These are phyloP conservation scores for Mucor mucedo DNA, from an alignment of 371 early-diverging fungal species.

Conservation along the genomic window DNA sequence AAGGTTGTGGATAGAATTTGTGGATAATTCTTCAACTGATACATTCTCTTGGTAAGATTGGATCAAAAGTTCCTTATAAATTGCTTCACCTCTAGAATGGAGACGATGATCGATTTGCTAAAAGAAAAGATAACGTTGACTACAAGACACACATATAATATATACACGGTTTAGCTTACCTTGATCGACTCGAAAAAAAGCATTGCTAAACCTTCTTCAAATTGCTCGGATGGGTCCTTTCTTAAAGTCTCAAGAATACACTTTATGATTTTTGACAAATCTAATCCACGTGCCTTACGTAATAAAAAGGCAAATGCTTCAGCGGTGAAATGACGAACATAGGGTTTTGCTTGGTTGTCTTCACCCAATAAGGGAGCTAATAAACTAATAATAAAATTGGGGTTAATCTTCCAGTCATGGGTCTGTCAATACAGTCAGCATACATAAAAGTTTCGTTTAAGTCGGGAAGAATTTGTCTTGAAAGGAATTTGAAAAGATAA, in stretches of 20 bases:
- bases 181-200: conserved; percentile 83
- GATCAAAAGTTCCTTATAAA: conserved; percentile 54
- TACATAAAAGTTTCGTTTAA: conserved; percentile 74
- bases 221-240: conserved; percentile 54
- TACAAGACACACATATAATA: not conserved
- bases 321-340: conserved; percentile 88
- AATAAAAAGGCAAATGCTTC: conserved; percentile 91
- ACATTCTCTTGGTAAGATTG: conserved; percentile 47
- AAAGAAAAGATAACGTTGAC: not conserved
- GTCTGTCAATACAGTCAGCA: conserved; percentile 3
- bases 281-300: conserved; percentile 71
- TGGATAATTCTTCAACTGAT: conserved; percentile 23
- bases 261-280: conserved; percentile 58
- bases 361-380: conserved; percentile 59
- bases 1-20: conserved; percentile 30
- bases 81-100: conserved; percentile 59
- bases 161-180: conserved; percentile 36
- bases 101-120: conserved; percentile 63
- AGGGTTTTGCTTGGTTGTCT: conserved; percentile 66
- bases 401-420: not conserved
- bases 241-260: conserved; percentile 65
- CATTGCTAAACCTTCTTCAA: conserved; percentile 77
- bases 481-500: conserved; percentile 88
- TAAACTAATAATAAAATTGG: not conserved
- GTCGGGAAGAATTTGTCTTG: conserved; percentile 69